Base-by-base conservation (phyloP, 352 stramenopile genomes). In the Pythium guiyangense region DNA sequence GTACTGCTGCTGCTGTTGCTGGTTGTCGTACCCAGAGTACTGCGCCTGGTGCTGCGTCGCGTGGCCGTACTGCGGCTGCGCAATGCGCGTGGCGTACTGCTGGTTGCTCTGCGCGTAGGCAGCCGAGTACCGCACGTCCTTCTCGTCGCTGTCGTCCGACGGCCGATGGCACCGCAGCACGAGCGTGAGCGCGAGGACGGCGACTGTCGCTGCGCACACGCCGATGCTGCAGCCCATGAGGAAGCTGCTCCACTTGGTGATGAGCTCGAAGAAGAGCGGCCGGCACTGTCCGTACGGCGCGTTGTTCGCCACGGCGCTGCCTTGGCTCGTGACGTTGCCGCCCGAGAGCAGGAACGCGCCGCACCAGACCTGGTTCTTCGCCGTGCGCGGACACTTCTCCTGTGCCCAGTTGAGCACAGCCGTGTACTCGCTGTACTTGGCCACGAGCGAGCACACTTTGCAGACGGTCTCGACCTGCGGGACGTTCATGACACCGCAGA, bases 271-370 rank as follows among this genome's bases (percentile, higher is more conserved):
- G 54, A 92, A 86, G 2, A 69, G 57, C 11, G 56, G 49, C 54
- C 81, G 81, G 50, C 84, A 94, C 52, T 82, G 69, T 46, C 77
- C 66, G 75, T 90, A 94, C 9, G 83, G 83, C 11, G 81, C 69
- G 53, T 75, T 71, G 15, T 62, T 69, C 6, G 43, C 48, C 12
- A 72, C 86, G 6, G 69, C 63, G 53, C 71, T 78, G 35, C 62
- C 60, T n/a, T 61, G 56, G 12, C 49, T 49, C 12, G 49, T 58
- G 31, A 34, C 57, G 44, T 63, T 63, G 25, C 55, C 61, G 18
- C 58, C 59, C 8, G 57, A 60, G 29, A 88, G 52, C 52, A 94
- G 63, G 60, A 92, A 87, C 20, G 63, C 52, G 44, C 76, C 77
- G 48, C 84, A 94, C 82, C 83, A 94, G 54, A 77, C 25, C 63